Conservation (phyloP, 2,329 filamentous ascomycete genomes). For the Aspergillus ruber region DNA sequence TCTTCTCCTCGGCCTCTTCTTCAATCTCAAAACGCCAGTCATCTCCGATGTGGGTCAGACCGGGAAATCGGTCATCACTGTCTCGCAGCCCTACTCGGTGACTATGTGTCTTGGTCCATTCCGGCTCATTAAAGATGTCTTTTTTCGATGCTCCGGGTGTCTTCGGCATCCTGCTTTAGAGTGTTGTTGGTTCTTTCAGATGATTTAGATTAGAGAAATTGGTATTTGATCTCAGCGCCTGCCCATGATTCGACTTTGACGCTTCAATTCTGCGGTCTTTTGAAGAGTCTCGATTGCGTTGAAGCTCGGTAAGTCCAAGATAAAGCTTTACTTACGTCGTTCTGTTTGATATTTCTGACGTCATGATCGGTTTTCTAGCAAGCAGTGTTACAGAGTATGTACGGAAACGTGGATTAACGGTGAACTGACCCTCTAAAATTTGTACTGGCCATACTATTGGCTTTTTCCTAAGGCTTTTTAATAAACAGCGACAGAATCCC, state of each 20-base stretch:
- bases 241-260: neutral
- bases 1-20: conserved; percentile 19
- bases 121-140: conserved; percentile 39
- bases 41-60: conserved; percentile 31
- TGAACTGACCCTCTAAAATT: neutral
- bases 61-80: conserved; percentile 30
- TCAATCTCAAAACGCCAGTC: conserved; percentile 18
- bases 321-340: too few relatives aligned
- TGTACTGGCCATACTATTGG: neutral
- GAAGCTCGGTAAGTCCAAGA: neutral
- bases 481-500: neutral
- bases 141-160: conserved; percentile 35
- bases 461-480: neutral
- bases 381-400: too few relatives aligned
- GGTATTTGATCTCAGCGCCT: neutral
- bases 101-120: conserved; percentile 34
- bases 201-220: neutral
- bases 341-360: neutral
- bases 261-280: neutral
- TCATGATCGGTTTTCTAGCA: neutral
- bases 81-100: conserved; percentile 39
- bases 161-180: conserved; percentile 1
- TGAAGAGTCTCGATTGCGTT: neutral
- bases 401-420: too few relatives aligned
- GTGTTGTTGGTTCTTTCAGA: neutral